Percentiles rank a stretch among this genome's conserved stretches.
Conservation (phyloP, 2,329 filamentous ascomycete genomes). For the Neofusicoccum sp. region DNA sequence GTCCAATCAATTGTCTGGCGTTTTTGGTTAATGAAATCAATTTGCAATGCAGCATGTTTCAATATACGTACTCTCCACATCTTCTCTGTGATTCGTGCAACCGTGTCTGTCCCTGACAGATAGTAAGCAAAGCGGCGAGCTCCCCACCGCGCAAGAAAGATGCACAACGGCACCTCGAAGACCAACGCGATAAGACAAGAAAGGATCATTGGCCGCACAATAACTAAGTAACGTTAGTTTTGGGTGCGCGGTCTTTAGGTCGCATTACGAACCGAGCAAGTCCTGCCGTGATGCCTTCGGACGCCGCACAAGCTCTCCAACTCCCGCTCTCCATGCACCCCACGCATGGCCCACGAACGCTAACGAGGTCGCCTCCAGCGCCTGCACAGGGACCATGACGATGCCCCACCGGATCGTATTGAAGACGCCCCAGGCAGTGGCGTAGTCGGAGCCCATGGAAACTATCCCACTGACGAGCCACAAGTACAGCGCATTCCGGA, state of each 20-base stretch:
- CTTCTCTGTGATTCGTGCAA: slow-evolving; percentile 62
- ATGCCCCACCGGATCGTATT: slow-evolving; percentile 74
- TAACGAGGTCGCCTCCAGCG: slow-evolving; percentile 66
- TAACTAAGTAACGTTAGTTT: slow-evolving; percentile 35
- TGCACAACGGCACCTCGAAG: slow-evolving; percentile 64
- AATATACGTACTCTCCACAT: slow-evolving; percentile 59
- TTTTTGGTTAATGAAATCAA: background rate
- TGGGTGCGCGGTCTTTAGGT: slow-evolving; percentile 25
- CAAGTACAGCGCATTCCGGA: slow-evolving; percentile 70
- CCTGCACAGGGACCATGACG: slow-evolving; percentile 71
- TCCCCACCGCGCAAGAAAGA: slow-evolving; percentile 64
- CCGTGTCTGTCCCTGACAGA: slow-evolving; percentile 59
- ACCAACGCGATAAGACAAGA: slow-evolving; percentile 58
- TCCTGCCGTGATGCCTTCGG: background rate
- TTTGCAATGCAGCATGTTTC: background rate
- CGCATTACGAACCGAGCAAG: background rate
- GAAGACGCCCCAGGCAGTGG: slow-evolving; percentile 74
- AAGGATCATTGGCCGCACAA: slow-evolving; percentile 56
- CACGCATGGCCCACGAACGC: slow-evolving; percentile 69
- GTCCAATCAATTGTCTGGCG: slow-evolving; percentile 54
- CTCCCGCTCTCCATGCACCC: slow-evolving; percentile 53
- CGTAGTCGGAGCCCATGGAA: slow-evolving; percentile 64
- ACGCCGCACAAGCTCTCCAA: background rate
- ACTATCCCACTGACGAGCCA: slow-evolving; percentile 72
- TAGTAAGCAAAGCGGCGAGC: slow-evolving; percentile 64